Evolutionary conservation across 2,329 filamentous ascomycete genomes (phyloP).

Genomic region (Talaromyces sp.): DNA sequence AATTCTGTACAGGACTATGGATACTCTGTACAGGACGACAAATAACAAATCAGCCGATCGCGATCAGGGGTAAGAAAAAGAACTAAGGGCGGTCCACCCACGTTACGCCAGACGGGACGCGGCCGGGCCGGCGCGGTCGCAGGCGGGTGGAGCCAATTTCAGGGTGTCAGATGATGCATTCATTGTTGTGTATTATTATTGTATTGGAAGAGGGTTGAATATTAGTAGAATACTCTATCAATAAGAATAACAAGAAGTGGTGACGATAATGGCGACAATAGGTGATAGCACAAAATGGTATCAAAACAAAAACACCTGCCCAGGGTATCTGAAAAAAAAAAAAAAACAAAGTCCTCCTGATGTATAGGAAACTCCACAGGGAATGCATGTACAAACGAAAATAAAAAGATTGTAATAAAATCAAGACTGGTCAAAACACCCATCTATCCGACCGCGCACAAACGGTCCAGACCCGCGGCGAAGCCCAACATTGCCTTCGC

Average conservation of each 20-base stretch:
- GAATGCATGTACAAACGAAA: constrained; percentile 2
- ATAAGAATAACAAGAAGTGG: neutral
- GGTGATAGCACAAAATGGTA: neutral
- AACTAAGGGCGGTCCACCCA: neutral
- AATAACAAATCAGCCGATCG: no score
- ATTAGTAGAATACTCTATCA: neutral
- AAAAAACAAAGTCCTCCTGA: constrained; percentile 1
- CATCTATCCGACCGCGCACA: constrained; percentile 20
- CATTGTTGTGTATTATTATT: no score
- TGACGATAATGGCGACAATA: neutral
- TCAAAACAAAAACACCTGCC: constrained; percentile 1
- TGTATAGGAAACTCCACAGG: constrained; percentile 9
- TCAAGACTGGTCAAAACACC: constrained; percentile 18
- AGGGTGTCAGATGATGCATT: no score
- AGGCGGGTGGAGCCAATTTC: neutral
- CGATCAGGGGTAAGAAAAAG: neutral
- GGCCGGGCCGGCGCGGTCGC: neutral
- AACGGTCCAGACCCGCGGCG: constrained; percentile 24
- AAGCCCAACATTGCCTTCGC: constrained; percentile 38
- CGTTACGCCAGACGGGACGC: neutral
- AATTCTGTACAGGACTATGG: no score
- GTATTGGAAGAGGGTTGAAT: neutral
- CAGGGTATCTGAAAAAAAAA: constrained; percentile 1
- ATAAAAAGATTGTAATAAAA: neutral
- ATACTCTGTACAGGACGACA: no score